Evolutionary conservation across 1,284 basidiomycete species (phyloP).

Genomic region (Cutaneotrichosporon dermatis): DNA sequence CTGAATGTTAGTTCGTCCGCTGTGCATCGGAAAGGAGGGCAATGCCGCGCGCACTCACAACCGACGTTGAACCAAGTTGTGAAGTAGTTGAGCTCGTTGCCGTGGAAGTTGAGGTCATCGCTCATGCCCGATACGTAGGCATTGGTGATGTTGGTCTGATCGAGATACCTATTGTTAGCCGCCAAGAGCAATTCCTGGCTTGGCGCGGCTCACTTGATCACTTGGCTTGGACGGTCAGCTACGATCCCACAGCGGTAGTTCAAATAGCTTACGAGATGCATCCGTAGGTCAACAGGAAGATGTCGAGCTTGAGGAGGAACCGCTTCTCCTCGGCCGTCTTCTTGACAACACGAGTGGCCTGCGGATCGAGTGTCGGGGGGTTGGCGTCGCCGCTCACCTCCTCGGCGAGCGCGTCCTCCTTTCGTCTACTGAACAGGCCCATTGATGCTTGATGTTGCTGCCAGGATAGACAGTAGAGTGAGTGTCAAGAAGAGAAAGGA

Average conservation of each 20-base stretch:
- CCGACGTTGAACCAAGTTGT: slow-evolving; percentile 39
- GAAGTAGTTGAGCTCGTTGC: slow-evolving; percentile 60
- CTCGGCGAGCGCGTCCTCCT: background rate
- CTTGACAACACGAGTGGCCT: slow-evolving; percentile 10
- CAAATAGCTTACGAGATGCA: slow-evolving; percentile 19
- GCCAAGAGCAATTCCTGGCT: too few species aligned
- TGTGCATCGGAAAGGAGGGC: background rate
- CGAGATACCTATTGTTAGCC: slow-evolving; percentile 3
- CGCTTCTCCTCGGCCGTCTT: slow-evolving; percentile 32
- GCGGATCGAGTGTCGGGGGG: slow-evolving; percentile 14
- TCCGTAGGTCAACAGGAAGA: slow-evolving; percentile 29
- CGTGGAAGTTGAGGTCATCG: slow-evolving; percentile 65
- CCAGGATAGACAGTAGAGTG: too few species aligned
- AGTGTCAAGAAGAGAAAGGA: too few species aligned
- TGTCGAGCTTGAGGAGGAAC: slow-evolving; percentile 39
- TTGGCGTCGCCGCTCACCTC: slow-evolving; percentile 5
- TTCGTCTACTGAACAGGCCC: slow-evolving; percentile 1
- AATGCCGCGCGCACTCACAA: slow-evolving; percentile 9
- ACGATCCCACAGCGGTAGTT: too few species aligned
- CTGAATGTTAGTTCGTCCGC: slow-evolving; percentile 6
- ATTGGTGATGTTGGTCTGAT: slow-evolving; percentile 29
- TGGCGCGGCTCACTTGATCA: slow-evolving; percentile 2
- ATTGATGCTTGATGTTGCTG: background rate
- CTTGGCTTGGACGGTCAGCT: background rate
- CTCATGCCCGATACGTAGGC: slow-evolving; percentile 70